phyloP scores from a whole-genome alignment of 2,329 filamentous ascomycete species.

The Simplicillium sp. region DNA sequence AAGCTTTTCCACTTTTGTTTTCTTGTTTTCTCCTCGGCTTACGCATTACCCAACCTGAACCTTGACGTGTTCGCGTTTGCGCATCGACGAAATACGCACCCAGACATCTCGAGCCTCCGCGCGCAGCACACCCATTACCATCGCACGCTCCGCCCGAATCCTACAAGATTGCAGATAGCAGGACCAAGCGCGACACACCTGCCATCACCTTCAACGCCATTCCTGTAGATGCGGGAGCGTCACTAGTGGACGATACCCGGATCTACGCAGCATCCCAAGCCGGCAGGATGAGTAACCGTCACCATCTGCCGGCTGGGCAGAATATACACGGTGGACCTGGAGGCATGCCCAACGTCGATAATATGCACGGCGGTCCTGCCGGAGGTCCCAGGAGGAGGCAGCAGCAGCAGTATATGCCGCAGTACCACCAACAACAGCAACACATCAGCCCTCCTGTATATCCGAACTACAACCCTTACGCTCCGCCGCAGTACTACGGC shows the following conservation, averaged over 20 bases:
- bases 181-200: not conserved
- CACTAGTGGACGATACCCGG: conserved; percentile 7
- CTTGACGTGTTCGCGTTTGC: no score
- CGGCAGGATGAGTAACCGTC: conserved; percentile 69
- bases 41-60: not conserved
- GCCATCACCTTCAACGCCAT: not conserved
- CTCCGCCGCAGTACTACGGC: conserved; percentile 35
- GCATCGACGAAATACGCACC: not conserved
- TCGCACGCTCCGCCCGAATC: no score
- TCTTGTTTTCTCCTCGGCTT: not conserved
- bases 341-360: conserved; percentile 22
- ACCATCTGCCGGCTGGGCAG: conserved; percentile 73
- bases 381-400: conserved; percentile 24
- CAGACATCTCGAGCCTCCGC: no score
- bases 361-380: conserved; percentile 23
- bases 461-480: conserved; percentile 41
- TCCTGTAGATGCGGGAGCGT: conserved; percentile 5
- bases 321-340: conserved; percentile 39
- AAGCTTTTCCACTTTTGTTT: not conserved
- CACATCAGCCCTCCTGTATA: conserved; percentile 40
- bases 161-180: no score
- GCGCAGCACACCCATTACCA: no score
- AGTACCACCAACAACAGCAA: conserved; percentile 22
- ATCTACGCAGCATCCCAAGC: conserved; percentile 36
- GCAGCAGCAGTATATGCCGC: conserved; percentile 18